These are phyloP conservation scores for Echium plantagineum DNA, from an alignment of 257 asterid genomes.

Conservation along the genomic window DNA sequence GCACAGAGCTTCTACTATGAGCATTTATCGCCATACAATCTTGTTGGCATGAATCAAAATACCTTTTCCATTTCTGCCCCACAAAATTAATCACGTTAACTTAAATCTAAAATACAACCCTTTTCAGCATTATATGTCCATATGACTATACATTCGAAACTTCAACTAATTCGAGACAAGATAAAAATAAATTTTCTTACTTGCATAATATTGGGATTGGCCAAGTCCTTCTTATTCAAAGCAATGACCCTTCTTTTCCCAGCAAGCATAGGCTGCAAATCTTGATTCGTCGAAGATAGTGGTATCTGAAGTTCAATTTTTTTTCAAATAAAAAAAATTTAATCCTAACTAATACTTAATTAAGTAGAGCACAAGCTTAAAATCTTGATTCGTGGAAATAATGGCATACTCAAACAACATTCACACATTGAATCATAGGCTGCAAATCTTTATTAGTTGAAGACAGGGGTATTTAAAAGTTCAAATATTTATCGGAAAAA, in stretches of 20 bases:
- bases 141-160: background rate
- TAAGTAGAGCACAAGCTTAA: too few relatives aligned
- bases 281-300: slow-evolving; percentile 65
- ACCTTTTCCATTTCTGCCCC: slow-evolving; percentile 62
- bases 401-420: too few relatives aligned
- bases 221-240: slow-evolving; percentile 93
- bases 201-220: slow-evolving; percentile 81
- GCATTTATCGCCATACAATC: slow-evolving; percentile 85
- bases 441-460: too few relatives aligned
- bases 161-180: background rate
- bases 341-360: background rate
- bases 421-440: too few relatives aligned
- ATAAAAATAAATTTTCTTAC: slow-evolving; percentile 20
- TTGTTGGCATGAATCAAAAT: slow-evolving; percentile 56
- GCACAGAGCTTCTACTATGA: slow-evolving; percentile 76
- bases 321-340: background rate
- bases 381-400: background rate
- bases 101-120: background rate
- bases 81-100: slow-evolving; percentile 9
- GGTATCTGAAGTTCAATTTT: slow-evolving; percentile 43
- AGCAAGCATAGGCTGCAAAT: slow-evolving; percentile 64
- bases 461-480: too few relatives aligned
- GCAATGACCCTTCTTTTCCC: slow-evolving; percentile 71
- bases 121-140: background rate
- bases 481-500: too few relatives aligned